These are phyloP conservation scores for Leccinum aurantiacum DNA, from an alignment of 768 basidiomycete genomes.

Conservation along the genomic window DNA sequence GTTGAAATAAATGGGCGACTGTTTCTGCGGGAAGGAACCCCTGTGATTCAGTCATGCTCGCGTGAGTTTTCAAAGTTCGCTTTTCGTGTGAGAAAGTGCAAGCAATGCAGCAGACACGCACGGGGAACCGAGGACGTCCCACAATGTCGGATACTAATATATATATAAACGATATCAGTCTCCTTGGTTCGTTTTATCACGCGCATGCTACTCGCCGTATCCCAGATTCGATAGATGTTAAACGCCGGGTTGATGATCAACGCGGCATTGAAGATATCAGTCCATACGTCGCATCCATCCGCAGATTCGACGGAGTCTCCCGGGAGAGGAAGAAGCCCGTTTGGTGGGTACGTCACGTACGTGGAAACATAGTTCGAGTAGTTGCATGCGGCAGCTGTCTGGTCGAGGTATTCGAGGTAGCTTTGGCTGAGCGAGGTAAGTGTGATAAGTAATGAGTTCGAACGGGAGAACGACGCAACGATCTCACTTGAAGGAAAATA, in stretches of 20 bases:
- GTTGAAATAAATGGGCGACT: slow-evolving; percentile 71
- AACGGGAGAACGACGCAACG: not conserved
- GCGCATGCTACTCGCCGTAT: slow-evolving; percentile 43
- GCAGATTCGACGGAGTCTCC: slow-evolving; percentile 48
- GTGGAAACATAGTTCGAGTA: slow-evolving; percentile 63
- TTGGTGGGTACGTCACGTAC: slow-evolving; percentile 66
- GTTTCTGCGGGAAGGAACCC: slow-evolving; percentile 54
- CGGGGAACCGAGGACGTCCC: slow-evolving; percentile 86
- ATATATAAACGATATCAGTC: not conserved
- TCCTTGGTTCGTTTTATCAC: not conserved
- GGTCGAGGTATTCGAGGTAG: slow-evolving; percentile 59
- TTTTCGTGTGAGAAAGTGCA: not conserved
- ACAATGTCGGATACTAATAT: slow-evolving; percentile 56
- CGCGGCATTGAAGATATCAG: slow-evolving; percentile 60
- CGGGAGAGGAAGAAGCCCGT: slow-evolving; percentile 65
- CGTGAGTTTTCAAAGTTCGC: not conserved
- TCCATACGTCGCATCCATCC: slow-evolving; percentile 67
- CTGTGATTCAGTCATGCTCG: slow-evolving; percentile 34
- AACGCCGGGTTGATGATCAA: slow-evolving; percentile 70
- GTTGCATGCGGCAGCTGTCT: slow-evolving; percentile 52
- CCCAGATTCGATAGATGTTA: slow-evolving; percentile 75
- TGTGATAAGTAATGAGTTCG: not conserved
- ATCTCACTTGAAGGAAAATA: slow-evolving; percentile 71
- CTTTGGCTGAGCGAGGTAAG: slow-evolving; percentile 50
- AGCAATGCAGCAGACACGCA: slow-evolving; percentile 32